A percentile compares a stretch with the other conserved stretches of the same genome.
Conservation (phyloP, 208 protist species). For the Hexamita inflata region DNA sequence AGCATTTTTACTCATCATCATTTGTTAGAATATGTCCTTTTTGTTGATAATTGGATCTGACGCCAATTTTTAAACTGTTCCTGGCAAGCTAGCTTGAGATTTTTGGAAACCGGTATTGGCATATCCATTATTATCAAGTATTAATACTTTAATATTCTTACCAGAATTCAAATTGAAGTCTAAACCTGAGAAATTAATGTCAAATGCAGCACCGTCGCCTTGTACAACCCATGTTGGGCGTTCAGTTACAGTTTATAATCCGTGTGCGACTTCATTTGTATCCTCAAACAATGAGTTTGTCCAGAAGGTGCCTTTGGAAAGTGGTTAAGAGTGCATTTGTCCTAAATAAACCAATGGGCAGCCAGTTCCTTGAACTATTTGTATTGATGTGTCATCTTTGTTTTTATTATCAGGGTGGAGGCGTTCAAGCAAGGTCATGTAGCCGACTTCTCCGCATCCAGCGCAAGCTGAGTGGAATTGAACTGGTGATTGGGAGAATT, state of each 20-base stretch:
- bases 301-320: neutral
- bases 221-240: neutral
- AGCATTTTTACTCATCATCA: neutral
- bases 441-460: neutral
- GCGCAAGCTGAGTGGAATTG: neutral
- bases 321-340: neutral
- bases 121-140: too few species aligned
- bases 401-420: too few species aligned
- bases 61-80: too few species aligned
- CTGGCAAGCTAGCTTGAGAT: too few species aligned
- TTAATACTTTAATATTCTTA: too few species aligned
- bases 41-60: too few species aligned
- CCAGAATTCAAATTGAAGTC: neutral
- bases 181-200: neutral
- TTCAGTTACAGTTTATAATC: neutral
- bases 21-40: too few species aligned
- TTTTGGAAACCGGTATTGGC: too few species aligned
- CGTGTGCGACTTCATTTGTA: neutral
- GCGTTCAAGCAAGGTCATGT: too few species aligned
- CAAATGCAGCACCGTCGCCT: neutral
- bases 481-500: neutral
- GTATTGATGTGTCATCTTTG: too few species aligned
- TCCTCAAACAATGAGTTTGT: neutral
- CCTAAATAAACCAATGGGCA: neutral
- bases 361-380: neutral